Evolutionary conservation across 164 flowering plant genomes (phyloP).

Genomic region (Magnolia kwangsiensis): DNA sequence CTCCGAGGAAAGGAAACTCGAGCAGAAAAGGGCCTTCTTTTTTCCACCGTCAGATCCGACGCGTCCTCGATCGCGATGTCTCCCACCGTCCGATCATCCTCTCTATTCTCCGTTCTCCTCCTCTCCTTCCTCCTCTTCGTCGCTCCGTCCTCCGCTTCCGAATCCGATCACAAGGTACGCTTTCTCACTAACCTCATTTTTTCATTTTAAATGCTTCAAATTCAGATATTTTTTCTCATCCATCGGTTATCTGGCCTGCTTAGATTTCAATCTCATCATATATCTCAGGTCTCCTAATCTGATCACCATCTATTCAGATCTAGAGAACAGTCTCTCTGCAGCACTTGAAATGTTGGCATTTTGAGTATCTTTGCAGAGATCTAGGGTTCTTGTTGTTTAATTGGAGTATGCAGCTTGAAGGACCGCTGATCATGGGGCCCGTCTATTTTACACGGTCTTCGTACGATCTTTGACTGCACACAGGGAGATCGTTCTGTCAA

Average conservation of each 20-base stretch:
- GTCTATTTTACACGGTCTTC: background rate
- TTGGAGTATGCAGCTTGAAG: background rate
- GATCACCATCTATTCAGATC: background rate
- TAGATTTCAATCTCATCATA: background rate
- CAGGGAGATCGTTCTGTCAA: too few species aligned
- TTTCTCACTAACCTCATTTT: background rate
- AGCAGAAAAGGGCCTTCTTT: background rate
- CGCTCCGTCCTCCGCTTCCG: conserved; percentile 40
- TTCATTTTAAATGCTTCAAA: background rate
- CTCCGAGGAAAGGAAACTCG: background rate
- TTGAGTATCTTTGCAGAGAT: background rate
- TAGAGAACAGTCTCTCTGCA: background rate
- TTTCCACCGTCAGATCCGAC: background rate
- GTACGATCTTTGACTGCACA: background rate
- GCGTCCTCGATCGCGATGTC: conserved; percentile 29
- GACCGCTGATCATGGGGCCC: background rate
- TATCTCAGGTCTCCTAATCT: background rate
- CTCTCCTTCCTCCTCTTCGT: conserved; percentile 25
- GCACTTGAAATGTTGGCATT: background rate
- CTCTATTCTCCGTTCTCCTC: conserved; percentile 12
- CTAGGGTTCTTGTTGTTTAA: background rate
- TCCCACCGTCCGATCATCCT: conserved; percentile 35
- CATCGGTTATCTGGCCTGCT: background rate
- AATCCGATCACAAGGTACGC: conserved; percentile 69
- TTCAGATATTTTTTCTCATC: background rate